Evolutionary conservation across 108 stramenopile species (phyloP).

Genomic region (Halocafeteria seosinensis): DNA sequence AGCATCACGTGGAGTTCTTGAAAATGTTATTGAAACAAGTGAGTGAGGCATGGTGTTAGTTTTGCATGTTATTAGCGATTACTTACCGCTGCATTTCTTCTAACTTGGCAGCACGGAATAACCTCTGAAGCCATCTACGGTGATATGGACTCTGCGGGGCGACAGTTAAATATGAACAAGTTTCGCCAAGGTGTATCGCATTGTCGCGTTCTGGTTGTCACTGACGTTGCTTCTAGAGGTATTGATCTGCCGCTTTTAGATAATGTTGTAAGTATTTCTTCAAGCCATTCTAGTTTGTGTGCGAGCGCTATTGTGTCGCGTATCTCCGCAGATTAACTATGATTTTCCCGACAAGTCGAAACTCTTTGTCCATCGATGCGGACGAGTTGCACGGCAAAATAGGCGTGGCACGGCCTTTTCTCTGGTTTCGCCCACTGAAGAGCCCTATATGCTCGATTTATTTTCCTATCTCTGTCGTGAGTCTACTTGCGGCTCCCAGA

Average conservation of each 20-base stretch:
- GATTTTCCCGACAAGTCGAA: conserved; percentile 77
- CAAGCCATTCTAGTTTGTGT: conserved; percentile 79
- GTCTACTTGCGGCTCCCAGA: neutral
- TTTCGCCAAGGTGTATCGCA: conserved; percentile 51
- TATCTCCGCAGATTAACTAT: conserved; percentile 53
- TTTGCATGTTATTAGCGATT: no score
- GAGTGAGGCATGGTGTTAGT: neutral
- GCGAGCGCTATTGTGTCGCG: conserved; percentile 74
- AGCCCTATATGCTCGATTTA: conserved; percentile 89
- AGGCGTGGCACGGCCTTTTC: conserved; percentile 69
- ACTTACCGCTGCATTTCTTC: no score
- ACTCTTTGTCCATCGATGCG: conserved; percentile 81
- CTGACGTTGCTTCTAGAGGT: conserved; percentile 92
- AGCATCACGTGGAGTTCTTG: conserved; percentile 88
- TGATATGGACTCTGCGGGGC: conserved; percentile 76
- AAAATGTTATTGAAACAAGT: conserved; percentile 46
- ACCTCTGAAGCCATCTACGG: conserved; percentile 82
- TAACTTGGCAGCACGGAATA: no score
- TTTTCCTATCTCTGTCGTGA: conserved; percentile 84
- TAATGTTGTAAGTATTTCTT: conserved; percentile 87
- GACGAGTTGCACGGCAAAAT: conserved; percentile 76
- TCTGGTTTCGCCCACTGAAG: conserved; percentile 82
- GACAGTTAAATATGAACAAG: conserved; percentile 59
- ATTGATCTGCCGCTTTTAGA: conserved; percentile 93
- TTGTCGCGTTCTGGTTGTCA: conserved; percentile 68